Evolutionary conservation across 352 stramenopile species (phyloP), one percentile per base, ranked within the genome.

Genomic region (Aphanomyces invadans): DNA sequence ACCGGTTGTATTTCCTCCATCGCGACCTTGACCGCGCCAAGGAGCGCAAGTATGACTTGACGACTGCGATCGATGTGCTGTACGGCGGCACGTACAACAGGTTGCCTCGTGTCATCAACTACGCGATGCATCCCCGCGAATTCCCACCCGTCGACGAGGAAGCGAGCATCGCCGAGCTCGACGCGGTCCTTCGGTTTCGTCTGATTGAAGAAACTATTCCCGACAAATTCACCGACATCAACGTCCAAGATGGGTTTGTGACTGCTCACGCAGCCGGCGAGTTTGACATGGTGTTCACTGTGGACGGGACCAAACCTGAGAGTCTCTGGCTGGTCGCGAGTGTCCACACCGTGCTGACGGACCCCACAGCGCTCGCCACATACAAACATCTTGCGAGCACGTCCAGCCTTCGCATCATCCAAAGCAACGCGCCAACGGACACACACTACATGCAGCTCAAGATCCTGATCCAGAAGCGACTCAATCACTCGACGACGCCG

Each of bases 1-100:
- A 93, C 55, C 80, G 85, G 9, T 70, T 93, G 11, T 93, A 90
- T 69, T 91, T 91, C 75, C 82, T 93, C 75, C 85, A 93, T 65
- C 78, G 80, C 21, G 82, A 93, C 68, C 69, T 93, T 33, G 76
- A 91, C 56, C 85, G 83, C 36, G 85, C 83, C 21, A 91, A 90
- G 63, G 83, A 94, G 59, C 78, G 85, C 0, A 75, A 74, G 15
- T 94, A 94, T 55, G 85, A 94, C 69, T 72, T 94, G 19, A 89
- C 77, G 45, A 92, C 85, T 1, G 83, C 85, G 0, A 79, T 90
- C 10, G 85, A 94, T 51, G 83, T 94, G 64, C 74, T 94, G 11
- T 94, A 80, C 61, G 80, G 81, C 48, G 78, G 81, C 23, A 88
- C 75, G 55, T 94, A 94, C 54, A 64, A 88, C 51, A 77, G 85